phyloP scores from a whole-genome alignment of 306 rosid genomes.

The Carpinus fangiana region DNA sequence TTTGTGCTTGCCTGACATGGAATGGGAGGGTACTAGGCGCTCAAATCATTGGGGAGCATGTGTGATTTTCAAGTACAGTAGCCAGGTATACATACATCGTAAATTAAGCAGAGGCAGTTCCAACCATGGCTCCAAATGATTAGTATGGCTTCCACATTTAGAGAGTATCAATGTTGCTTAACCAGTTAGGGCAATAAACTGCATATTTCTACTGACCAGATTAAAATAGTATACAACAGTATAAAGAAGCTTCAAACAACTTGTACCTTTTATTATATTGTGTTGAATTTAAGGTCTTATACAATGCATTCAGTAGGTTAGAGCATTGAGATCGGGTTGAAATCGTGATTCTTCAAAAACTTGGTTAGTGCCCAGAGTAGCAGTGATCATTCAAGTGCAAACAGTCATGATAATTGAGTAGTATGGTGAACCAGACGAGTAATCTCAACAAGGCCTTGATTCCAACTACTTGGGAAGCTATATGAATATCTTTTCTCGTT shows the following conservation, averaged over 20 bases:
- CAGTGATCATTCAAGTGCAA: background rate
- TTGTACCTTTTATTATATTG: too few species aligned
- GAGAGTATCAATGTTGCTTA: background rate
- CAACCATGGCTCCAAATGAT: background rate
- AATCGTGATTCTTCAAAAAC: background rate
- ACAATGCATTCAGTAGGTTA: too few species aligned
- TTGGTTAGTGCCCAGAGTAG: background rate
- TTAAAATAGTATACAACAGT: background rate
- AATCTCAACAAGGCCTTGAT: background rate
- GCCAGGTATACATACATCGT: background rate
- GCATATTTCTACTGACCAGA: background rate
- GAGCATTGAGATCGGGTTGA: too few species aligned
- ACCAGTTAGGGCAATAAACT: background rate
- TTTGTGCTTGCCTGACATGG: too few species aligned
- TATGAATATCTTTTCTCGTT: background rate
- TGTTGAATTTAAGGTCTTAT: too few species aligned
- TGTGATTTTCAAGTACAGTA: background rate
- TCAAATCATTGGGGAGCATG: too few species aligned
- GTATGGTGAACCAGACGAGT: background rate
- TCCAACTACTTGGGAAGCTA: background rate
- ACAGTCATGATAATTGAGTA: background rate
- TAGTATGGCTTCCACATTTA: background rate
- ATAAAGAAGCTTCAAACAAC: too few species aligned
- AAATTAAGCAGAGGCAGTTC: background rate
- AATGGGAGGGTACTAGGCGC: too few species aligned